Evolutionary conservation across 192 early-diverging fungal genomes (phyloP).

Genomic region (Coemansia sp.): DNA sequence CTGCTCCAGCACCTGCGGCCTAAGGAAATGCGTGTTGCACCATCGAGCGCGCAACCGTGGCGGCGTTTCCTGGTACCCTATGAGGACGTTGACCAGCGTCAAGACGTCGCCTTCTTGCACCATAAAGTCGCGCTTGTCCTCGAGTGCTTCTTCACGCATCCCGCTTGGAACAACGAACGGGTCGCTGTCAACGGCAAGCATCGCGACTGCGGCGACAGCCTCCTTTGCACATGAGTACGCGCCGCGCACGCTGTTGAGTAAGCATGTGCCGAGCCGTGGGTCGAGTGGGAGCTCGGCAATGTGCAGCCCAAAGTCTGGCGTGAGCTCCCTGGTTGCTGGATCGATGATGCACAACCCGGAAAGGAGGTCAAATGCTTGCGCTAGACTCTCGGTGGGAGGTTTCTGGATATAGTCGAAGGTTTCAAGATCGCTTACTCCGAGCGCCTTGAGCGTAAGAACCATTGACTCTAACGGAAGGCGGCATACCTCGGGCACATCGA

Average conservation of each 20-base stretch:
- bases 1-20: slow-evolving; percentile 83
- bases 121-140: slow-evolving; percentile 85
- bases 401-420: slow-evolving; percentile 97
- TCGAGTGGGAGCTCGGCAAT: slow-evolving; percentile 96
- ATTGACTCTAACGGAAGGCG: slow-evolving; percentile 82
- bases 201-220: slow-evolving; percentile 84
- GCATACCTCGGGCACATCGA: slow-evolving; percentile 91
- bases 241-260: slow-evolving; percentile 74
- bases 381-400: slow-evolving; percentile 88
- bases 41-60: slow-evolving; percentile 78
- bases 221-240: slow-evolving; percentile 82
- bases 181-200: slow-evolving; percentile 80
- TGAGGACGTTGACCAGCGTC: slow-evolving; percentile 78
- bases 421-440: slow-evolving; percentile 93
- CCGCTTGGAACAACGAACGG: slow-evolving; percentile 80
- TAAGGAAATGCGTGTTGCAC: slow-evolving; percentile 73
- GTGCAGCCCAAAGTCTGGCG: slow-evolving; percentile 77
- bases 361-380: slow-evolving; percentile 81
- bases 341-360: slow-evolving; percentile 85
- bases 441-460: slow-evolving; percentile 81
- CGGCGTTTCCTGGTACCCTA: slow-evolving; percentile 87
- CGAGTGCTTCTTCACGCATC: slow-evolving; percentile 75
- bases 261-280: slow-evolving; percentile 79
- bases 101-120: slow-evolving; percentile 92
- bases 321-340: slow-evolving; percentile 77